Evolutionary conservation across 306 rosid genomes (phyloP), one percentile per base, ranked within the genome.

Genomic region (Prunus mira): DNA sequence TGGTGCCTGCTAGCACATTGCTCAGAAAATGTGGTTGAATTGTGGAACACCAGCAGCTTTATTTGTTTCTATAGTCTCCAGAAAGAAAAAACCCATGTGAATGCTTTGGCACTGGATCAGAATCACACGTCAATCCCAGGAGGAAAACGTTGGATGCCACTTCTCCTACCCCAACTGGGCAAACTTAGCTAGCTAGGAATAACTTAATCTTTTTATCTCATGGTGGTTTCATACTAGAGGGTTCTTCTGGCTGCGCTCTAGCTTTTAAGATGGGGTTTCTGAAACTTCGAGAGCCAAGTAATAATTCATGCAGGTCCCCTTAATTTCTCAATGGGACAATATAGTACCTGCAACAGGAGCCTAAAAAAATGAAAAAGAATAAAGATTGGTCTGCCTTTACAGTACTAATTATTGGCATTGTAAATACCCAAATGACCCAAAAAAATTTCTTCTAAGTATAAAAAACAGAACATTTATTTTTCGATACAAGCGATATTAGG

Each of bases 91-190:
- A 24, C 8, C 34, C 45, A 62, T 62, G 67, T 14, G 77, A 82
- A 77, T 63, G 81, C 72, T 72, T 17, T 65, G 63, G 76, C 50
- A 45, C 65, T 60, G 65, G 60, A 58, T 56, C 11, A 9, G 80
- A 54, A 51, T 58, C 75, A 67, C 73, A 52, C n/a, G 61, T 81
- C 51, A 77, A 60, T 72, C 71, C 80, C 57, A 76, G 17, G 18
- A 15, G 19, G 46, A 56, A 50, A 67, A 41, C 74, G 92, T 71
- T 89, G 89, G 85, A 89, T 62, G 77, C 88, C 90, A 88, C 92
- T 84, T 70, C 71, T 65, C 83, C 65, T 77, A 75, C 73, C 78
- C 81, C 88, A 82, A 73, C 72, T 76, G 15, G 19, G 43, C 43
- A 32, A 32, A 5, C 34, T 32, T 32, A 32, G 34, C 34, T 32